These are phyloP conservation scores for Pulveroboletus ravenelii DNA, from an alignment of 768 basidiomycete species.

Conservation along the genomic window DNA sequence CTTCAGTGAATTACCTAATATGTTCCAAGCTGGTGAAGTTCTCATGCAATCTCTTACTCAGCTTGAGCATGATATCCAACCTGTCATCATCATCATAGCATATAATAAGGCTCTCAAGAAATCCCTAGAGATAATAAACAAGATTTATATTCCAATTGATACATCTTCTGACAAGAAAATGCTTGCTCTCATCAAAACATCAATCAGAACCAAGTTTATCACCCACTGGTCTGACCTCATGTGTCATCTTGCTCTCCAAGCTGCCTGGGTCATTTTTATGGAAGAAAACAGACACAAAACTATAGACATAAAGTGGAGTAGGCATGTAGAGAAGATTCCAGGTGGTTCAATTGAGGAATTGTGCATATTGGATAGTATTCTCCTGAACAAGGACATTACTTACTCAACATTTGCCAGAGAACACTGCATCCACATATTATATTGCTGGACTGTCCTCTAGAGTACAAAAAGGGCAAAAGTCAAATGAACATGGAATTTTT, in stretches of 20 bases:
- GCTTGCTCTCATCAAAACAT: slow-evolving; percentile 96
- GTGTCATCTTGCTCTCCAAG: slow-evolving; percentile 91
- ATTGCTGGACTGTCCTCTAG: slow-evolving; percentile 88
- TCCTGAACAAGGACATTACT: slow-evolving; percentile 99
- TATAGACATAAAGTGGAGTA: slow-evolving; percentile 97
- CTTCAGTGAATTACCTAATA: not conserved
- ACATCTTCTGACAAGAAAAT: slow-evolving; percentile 81
- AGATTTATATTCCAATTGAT: slow-evolving; percentile 88
- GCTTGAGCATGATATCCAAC: slow-evolving; percentile 95
- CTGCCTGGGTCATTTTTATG: slow-evolving; percentile 82
- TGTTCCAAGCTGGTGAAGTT: slow-evolving; percentile 79
- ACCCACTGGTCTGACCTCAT: slow-evolving; percentile 95
- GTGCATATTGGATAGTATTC: slow-evolving; percentile 80
- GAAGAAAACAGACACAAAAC: slow-evolving; percentile 79
- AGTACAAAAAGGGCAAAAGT: slow-evolving; percentile 98
- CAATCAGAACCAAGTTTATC: slow-evolving; percentile 97
- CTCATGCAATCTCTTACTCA: slow-evolving; percentile 91
- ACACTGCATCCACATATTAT: slow-evolving; percentile 88
- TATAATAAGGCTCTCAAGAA: too few relatives aligned
- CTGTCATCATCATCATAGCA: slow-evolving; percentile 96
- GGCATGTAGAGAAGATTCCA: slow-evolving; percentile 94
- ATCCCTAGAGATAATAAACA: slow-evolving; percentile 82
- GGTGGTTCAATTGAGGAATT: slow-evolving; percentile 97
- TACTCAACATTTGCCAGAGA: slow-evolving; percentile 94
- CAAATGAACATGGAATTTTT: slow-evolving; percentile 99